Base-by-base conservation (phyloP, 1,139 yeast genomes). In the Geotrichum carabidarum region DNA sequence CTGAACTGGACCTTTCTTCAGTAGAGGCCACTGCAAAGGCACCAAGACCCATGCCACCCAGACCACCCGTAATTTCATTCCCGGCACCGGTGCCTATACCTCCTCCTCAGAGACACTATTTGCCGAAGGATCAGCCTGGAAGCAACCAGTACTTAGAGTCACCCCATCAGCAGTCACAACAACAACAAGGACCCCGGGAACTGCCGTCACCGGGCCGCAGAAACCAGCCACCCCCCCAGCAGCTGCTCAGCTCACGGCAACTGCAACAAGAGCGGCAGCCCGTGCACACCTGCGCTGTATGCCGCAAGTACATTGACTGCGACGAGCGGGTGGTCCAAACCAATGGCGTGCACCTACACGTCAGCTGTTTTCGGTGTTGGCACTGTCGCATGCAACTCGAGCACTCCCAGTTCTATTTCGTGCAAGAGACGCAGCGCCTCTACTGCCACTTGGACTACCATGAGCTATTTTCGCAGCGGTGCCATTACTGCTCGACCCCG, bases 401-500 rank as follows among this genome's bases (percentile, higher is more conserved):
- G 50, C 70, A 63, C 50, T 63, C 69, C 5, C 70, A 68, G 53
- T 68, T 69, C 56, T 70, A 53, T 22, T 53, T 53, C 31, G 48
- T 44, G 18, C 30, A 31, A 27, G 55, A 54, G n/a, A 54, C 59
- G 8, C 52, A 54, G 8, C 53, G 59, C 32, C 57, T 68, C 1
- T 68, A 63, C 55, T 69, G 73, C 52, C 73, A 70, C 53, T 57
- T 68, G 27, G 73, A 70, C 51, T 70, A 65, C 56, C 72, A 70
- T 43, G 66, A 67, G 44, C 53, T 62, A 30, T 68, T 67, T 54
- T 67, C 71, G 1, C 67, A 68, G 0, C 58, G 63, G 36, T 70
- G 73, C 59, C 62, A 60, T 9, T 60, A 68, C 53, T 70, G 73
- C 57, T 44, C 59, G 8, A 68, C 69, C 5, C 69, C 71, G 1